Evolutionary conservation across 2,329 filamentous ascomycete species (phyloP).

Genomic region (Colletotrichum sp.): DNA sequence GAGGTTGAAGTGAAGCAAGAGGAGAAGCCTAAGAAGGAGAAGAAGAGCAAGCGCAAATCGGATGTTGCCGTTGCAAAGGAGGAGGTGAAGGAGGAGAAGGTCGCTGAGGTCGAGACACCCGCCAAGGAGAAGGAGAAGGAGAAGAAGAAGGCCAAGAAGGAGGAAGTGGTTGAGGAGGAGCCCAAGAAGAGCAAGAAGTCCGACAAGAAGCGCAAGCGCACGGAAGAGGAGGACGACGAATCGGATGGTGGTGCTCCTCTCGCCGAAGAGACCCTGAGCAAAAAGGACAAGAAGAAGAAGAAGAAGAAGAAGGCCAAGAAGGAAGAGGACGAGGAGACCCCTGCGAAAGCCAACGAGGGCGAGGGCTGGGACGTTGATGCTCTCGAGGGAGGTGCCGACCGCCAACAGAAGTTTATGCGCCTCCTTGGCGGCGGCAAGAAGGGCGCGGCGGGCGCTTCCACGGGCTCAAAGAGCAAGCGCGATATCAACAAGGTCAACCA

Average conservation of each 20-base stretch:
- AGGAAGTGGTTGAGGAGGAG: conserved; percentile 3
- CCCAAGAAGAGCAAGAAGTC: conserved; percentile 25
- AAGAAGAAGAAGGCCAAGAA: conserved; percentile 27
- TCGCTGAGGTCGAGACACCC: conserved; percentile 19
- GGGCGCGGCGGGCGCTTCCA: conserved; percentile 26
- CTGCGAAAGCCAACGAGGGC: conserved; percentile 23
- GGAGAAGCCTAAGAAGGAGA: conserved; percentile 24
- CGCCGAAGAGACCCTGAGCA: conserved; percentile 26
- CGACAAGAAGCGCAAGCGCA: conserved; percentile 27
- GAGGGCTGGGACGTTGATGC: conserved; percentile 59
- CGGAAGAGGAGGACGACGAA: conserved; percentile 19
- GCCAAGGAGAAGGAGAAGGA: conserved; percentile 24
- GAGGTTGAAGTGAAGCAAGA: conserved; percentile 24
- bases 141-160: conserved; percentile 4
- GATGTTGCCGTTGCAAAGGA: conserved; percentile 25
- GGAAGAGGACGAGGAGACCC: conserved; percentile 21
- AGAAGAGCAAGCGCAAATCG: conserved; percentile 32
- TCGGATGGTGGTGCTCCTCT: conserved; percentile 18
- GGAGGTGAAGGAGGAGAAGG: conserved; percentile 10
- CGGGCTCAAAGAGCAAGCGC: conserved; percentile 28
- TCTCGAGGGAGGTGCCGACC: conserved; percentile 53
- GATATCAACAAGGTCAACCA: conserved; percentile 44
- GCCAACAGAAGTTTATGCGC: conserved; percentile 61
- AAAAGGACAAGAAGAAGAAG: conserved; percentile 31
- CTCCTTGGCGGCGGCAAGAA: conserved; percentile 59